These are phyloP conservation scores for Fusarium tjaetaba DNA, from an alignment of 2,329 filamentous ascomycete species.

Conservation along the genomic window DNA sequence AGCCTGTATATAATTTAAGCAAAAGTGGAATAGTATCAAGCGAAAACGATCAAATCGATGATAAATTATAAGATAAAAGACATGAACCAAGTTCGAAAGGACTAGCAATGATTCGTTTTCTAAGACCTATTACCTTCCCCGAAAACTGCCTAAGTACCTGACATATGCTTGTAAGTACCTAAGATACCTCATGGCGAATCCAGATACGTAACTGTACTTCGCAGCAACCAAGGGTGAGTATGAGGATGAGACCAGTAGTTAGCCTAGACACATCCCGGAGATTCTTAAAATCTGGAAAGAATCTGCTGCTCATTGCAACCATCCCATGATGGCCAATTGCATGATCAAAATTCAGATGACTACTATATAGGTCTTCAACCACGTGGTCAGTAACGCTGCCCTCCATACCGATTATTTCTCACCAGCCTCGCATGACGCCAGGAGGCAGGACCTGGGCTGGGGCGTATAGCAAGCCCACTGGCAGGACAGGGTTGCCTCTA, in stretches of 20 bases:
- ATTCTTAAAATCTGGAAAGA: constrained; percentile 21
- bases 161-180: neutral
- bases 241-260: neutral
- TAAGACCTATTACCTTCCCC: neutral
- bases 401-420: neutral
- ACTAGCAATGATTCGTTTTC: neutral
- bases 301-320: constrained; percentile 7
- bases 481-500: neutral
- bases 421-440: neutral
- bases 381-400: neutral
- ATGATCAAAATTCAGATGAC: neutral
- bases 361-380: neutral
- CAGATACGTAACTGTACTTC: neutral
- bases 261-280: neutral
- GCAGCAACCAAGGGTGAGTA: neutral
- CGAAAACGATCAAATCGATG: neutral
- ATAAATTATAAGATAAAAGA: neutral
- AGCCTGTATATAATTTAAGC: neutral
- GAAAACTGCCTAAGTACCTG: neutral
- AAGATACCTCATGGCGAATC: neutral
- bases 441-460: neutral
- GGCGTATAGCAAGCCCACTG: neutral
- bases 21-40: neutral
- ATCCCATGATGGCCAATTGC: neutral
- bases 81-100: too few species aligned